These are phyloP conservation scores for Fusarium nurragi DNA, from an alignment of 2,329 filamentous ascomycete genomes.

Conservation along the genomic window DNA sequence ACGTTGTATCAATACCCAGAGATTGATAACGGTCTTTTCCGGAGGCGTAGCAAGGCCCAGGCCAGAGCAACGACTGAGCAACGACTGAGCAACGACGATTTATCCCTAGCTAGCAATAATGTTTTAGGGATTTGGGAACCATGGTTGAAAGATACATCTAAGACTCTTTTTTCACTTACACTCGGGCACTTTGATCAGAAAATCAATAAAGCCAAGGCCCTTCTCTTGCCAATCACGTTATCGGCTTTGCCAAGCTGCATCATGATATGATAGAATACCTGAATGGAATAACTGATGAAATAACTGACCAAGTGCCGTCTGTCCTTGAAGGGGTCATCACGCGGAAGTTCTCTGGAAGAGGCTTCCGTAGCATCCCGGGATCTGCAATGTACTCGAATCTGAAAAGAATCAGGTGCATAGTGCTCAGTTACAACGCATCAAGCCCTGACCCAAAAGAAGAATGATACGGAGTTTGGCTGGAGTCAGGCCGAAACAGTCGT, in stretches of 20 bases:
- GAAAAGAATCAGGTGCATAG: constrained; percentile 26
- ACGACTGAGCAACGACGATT: background rate
- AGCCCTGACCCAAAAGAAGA: background rate
- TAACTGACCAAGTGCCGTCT: constrained; percentile 6
- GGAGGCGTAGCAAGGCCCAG: constrained; percentile 3
- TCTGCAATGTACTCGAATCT: constrained; percentile 4
- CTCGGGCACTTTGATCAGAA: constrained; percentile 1
- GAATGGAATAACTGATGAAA: constrained; percentile 5
- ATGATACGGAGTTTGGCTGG: background rate
- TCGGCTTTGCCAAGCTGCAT: constrained; percentile 21
- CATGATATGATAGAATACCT: constrained; percentile 26
- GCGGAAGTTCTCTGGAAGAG: background rate
- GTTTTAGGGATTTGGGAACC: background rate
- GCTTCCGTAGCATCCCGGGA: background rate
- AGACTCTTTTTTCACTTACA: constrained; percentile 4
- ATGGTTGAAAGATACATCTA: background rate
- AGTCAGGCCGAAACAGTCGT: constrained; percentile 5
- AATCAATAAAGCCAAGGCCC: constrained; percentile 33
- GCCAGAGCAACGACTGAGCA: background rate
- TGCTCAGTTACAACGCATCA: constrained; percentile 23
- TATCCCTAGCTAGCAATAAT: background rate
- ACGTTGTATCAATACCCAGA: constrained; percentile 22
- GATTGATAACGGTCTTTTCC: constrained; percentile 29
- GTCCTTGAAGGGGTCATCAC: background rate
- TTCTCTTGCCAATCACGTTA: background rate